Percentiles rank a stretch among this genome's conserved stretches.
Evolutionary conservation across 2,329 filamentous ascomycete genomes (phyloP).

Genomic region (Bipolaris cookei): DNA sequence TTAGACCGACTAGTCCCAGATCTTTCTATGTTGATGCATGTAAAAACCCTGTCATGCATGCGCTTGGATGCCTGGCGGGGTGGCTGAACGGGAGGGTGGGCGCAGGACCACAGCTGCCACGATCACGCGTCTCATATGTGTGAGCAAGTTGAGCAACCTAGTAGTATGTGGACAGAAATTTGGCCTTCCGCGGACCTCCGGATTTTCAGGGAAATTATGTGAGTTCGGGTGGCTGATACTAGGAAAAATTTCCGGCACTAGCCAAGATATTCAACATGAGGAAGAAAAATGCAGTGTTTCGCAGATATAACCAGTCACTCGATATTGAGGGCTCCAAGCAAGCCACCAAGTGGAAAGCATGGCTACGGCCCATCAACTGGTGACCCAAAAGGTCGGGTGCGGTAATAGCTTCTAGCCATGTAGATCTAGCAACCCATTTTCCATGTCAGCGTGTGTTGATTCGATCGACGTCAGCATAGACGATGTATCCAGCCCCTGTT

Average conservation of each 20-base stretch:
- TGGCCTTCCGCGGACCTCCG: background rate
- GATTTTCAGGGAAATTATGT: background rate
- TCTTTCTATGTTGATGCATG: conserved; percentile 7
- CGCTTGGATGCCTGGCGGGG: conserved; percentile 8
- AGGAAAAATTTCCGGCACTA: background rate
- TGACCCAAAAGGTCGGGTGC: conserved; percentile 9
- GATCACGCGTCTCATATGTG: background rate
- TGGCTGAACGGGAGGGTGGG: background rate
- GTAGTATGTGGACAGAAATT: background rate
- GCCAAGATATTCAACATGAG: background rate
- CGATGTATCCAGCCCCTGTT: background rate
- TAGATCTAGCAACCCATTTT: conserved; percentile 7
- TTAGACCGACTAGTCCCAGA: background rate
- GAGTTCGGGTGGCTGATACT: background rate
- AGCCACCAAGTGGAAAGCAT: background rate
- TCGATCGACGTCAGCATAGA: background rate
- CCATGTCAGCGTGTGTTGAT: background rate
- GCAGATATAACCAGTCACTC: background rate
- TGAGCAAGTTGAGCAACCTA: conserved; percentile 1
- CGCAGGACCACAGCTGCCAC: conserved; percentile 4
- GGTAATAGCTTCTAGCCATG: background rate
- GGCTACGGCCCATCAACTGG: background rate
- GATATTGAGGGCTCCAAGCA: conserved; percentile 3
- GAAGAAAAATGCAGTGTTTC: background rate
- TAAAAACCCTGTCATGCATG: conserved; percentile 7